Evolutionary conservation across 2,329 filamentous ascomycete genomes (phyloP).

Genomic region (Fusarium succisae): DNA sequence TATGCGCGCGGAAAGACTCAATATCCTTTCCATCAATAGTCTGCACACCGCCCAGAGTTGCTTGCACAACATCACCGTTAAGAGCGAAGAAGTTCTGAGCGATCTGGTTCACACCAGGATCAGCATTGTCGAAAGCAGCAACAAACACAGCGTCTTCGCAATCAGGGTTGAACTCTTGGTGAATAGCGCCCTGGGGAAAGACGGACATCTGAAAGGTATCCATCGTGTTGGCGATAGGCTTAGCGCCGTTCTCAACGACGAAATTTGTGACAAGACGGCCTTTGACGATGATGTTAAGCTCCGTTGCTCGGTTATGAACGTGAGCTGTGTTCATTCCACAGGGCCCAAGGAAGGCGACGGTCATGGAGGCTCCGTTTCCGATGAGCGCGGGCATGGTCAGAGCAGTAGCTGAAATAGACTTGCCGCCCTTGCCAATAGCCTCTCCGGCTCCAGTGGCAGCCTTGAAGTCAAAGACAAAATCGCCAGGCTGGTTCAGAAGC

Average conservation of each 20-base stretch:
- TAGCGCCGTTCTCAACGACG: not conserved
- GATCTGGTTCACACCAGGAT: slow-evolving; percentile 57
- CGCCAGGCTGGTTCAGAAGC: slow-evolving; percentile 30
- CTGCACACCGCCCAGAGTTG: not conserved
- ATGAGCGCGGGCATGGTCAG: slow-evolving; percentile 19
- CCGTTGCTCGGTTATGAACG: slow-evolving; percentile 7
- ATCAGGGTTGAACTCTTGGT: slow-evolving; percentile 62
- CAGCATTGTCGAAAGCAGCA: slow-evolving; percentile 56
- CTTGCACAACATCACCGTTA: not conserved
- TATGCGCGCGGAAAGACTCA: not conserved
- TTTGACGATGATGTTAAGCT: slow-evolving; percentile 17
- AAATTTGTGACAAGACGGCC: slow-evolving; percentile 15
- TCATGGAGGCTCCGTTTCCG: slow-evolving; percentile 16
- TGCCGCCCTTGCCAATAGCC: not conserved
- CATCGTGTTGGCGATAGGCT: slow-evolving; percentile 51
- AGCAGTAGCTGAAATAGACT: slow-evolving; percentile 4
- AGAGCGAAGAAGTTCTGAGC: slow-evolving; percentile 47
- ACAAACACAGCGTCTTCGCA: slow-evolving; percentile 60
- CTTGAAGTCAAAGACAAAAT: slow-evolving; percentile 15
- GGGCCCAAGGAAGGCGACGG: slow-evolving; percentile 1
- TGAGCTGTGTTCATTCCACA: slow-evolving; percentile 23
- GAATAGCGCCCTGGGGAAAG: slow-evolving; percentile 60
- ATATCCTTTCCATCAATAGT: slow-evolving; percentile 19
- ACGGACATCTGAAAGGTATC: slow-evolving; percentile 55
- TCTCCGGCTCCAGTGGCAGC: not conserved